These are phyloP conservation scores for Phialocephala subalpina DNA, from an alignment of 2,329 filamentous ascomycete species.

Conservation along the genomic window DNA sequence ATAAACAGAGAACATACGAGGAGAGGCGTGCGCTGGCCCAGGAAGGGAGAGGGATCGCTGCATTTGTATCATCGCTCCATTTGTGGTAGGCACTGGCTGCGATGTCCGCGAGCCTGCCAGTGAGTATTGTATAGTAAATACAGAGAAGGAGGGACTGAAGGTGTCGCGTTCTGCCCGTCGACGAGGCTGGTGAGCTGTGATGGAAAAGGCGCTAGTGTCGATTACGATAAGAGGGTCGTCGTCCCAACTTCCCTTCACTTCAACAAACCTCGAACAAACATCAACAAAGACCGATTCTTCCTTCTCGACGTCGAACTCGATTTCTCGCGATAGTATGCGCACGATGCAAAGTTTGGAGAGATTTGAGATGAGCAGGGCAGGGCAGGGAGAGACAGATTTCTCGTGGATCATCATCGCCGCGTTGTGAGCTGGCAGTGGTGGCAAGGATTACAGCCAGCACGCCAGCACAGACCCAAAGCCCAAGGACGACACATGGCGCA, in stretches of 20 bases:
- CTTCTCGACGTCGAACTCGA: background rate
- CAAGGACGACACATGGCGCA: constrained; percentile 1
- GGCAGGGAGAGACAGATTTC: too few species aligned
- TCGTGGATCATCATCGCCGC: background rate
- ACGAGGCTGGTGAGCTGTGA: constrained; percentile 1
- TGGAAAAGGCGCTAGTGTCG: background rate
- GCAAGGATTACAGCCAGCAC: background rate
- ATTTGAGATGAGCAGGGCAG: background rate
- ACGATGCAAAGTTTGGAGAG: background rate
- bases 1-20: constrained; percentile 41
- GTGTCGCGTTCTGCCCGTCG: constrained; percentile 2
- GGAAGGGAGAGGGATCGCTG: constrained; percentile 47
- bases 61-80: constrained; percentile 47
- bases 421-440: background rate
- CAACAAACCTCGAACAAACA: background rate
- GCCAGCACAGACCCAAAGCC: background rate
- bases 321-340: background rate
- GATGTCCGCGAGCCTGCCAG: constrained; percentile 39
- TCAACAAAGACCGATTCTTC: background rate
- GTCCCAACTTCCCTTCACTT: background rate
- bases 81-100: constrained; percentile 34
- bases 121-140: constrained; percentile 5
- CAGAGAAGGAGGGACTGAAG: background rate
- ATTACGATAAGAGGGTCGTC: background rate
- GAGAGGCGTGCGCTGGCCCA: constrained; percentile 45